Evolutionary conservation across 345 rosid genomes (phyloP).

Genomic region (Lumnitzera littorea): DNA sequence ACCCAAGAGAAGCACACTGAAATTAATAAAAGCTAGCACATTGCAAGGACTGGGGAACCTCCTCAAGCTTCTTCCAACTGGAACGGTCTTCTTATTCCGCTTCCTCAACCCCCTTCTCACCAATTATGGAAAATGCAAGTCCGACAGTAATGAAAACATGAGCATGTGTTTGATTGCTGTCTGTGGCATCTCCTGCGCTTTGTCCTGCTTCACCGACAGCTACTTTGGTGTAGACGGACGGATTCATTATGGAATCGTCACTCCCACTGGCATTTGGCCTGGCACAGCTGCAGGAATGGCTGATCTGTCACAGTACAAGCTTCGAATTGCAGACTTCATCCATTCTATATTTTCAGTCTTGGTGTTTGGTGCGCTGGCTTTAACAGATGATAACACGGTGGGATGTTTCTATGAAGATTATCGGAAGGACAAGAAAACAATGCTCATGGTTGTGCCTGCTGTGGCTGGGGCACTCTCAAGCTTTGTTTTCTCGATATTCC

Average conservation of each 20-base stretch:
- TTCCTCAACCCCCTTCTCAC: conserved; percentile 75
- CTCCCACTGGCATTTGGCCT: conserved; percentile 58
- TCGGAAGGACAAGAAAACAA: conserved; percentile 33
- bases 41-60: conserved; percentile 57
- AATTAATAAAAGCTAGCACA: conserved; percentile 34
- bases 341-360: conserved; percentile 44
- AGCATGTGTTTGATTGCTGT: conserved; percentile 40
- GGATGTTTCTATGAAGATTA: conserved; percentile 61
- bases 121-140: conserved; percentile 55
- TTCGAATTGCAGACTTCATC: conserved; percentile 47
- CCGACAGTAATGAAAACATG: conserved; percentile 40
- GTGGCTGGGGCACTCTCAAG: conserved; percentile 49
- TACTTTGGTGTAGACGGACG: conserved; percentile 37
- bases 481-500: conserved; percentile 46
- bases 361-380: conserved; percentile 48
- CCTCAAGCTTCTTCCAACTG: conserved; percentile 82
- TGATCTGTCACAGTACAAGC: conserved; percentile 46
- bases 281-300: conserved; percentile 20
- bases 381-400: conserved; percentile 53
- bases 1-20: conserved; percentile 2
- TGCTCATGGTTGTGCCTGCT: conserved; percentile 61
- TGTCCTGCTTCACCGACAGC: conserved; percentile 75
- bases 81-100: conserved; percentile 71
- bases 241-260: conserved; percentile 54
- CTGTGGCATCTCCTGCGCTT: conserved; percentile 61